A percentile compares a stretch with the other conserved stretches of the same genome.
Conservation (phyloP, 805 yeast species). For the Candida cerambycidarum region DNA sequence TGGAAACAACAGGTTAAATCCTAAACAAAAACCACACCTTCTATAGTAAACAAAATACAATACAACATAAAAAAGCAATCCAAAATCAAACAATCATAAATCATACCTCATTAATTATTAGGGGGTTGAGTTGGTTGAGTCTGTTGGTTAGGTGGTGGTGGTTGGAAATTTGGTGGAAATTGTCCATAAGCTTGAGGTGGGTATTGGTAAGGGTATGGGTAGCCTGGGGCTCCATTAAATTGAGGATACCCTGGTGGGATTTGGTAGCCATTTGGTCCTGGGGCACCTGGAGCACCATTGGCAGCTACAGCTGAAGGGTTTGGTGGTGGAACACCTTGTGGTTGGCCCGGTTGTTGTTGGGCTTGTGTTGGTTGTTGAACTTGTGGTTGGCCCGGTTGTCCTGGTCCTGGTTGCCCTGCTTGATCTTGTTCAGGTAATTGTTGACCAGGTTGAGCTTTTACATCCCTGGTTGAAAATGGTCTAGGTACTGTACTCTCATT, state of each 20-base stretch:
- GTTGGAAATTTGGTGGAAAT: constrained; percentile 10
- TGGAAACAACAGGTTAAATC: constrained; percentile 8
- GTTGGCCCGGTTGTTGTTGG: constrained; percentile 2
- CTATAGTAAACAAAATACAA: constrained; percentile 2
- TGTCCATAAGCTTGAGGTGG: constrained; percentile 14
- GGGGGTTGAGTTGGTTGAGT: background rate
- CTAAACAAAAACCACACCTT: constrained; percentile 8
- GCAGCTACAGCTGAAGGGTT: background rate
- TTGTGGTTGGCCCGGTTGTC: constrained; percentile 16
- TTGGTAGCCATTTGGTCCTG: background rate
- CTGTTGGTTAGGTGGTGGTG: constrained; percentile 3
- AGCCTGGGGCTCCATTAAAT: constrained; percentile 8
- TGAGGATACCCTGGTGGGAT: constrained; percentile 14
- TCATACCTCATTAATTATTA: constrained; percentile 6
- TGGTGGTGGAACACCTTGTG: background rate
- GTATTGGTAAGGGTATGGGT: constrained; percentile 7
- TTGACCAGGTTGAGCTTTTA: constrained; percentile 46
- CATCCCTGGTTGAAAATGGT: constrained; percentile 76
- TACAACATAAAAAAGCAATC: too few relatives aligned
- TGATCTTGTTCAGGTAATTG: constrained; percentile 8
- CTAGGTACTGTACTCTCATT: constrained; percentile 75
- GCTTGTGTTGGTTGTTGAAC: constrained; percentile 12
- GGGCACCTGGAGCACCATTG: background rate
- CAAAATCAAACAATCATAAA: constrained; percentile 3
- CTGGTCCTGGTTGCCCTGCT: background rate